phyloP scores from a whole-genome alignment of 1,139 yeast genomes.

The Pichia sp. region DNA sequence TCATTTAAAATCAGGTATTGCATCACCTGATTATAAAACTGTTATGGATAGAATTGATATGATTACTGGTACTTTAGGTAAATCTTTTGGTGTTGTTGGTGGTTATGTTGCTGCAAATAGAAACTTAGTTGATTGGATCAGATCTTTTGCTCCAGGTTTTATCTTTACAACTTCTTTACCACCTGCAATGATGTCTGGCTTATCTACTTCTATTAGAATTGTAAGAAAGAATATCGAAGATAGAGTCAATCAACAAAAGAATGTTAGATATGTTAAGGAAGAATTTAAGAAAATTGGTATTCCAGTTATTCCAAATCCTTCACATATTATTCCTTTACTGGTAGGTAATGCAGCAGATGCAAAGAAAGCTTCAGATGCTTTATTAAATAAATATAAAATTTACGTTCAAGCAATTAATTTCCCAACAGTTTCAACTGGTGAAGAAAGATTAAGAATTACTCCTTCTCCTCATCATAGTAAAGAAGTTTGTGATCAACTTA shows the following conservation, averaged over 20 bases:
- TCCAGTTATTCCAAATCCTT: constrained; percentile 96
- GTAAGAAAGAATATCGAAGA: constrained; percentile 72
- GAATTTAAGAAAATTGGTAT: constrained; percentile 65
- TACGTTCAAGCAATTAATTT: constrained; percentile 97
- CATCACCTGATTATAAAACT: constrained; percentile 44
- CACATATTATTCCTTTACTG: constrained; percentile 92
- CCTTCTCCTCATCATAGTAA: constrained; percentile 96
- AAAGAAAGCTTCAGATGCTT: constrained; percentile 80
- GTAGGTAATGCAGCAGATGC: constrained; percentile 94
- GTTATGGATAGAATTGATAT: constrained; percentile 89
- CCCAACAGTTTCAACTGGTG: constrained; percentile 96
- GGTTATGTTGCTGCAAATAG: constrained; percentile 93
- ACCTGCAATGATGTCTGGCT: constrained; percentile 97
- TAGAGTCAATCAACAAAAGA: constrained; percentile 77
- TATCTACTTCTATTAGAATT: constrained; percentile 76
- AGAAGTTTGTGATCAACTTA: constrained; percentile 66
- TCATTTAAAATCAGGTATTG: constrained; percentile 63
- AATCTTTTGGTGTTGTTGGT: constrained; percentile 95
- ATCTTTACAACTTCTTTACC: constrained; percentile 95
- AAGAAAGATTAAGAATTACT: constrained; percentile 91
- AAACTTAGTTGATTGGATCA: constrained; percentile 82
- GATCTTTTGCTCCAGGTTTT: constrained; percentile 96
- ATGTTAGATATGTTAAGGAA: constrained; percentile 78
- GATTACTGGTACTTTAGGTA: constrained; percentile 95
- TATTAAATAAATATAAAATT: constrained; percentile 75